Conservation (phyloP, 305 asterid species). For the Salvia sclarea region DNA sequence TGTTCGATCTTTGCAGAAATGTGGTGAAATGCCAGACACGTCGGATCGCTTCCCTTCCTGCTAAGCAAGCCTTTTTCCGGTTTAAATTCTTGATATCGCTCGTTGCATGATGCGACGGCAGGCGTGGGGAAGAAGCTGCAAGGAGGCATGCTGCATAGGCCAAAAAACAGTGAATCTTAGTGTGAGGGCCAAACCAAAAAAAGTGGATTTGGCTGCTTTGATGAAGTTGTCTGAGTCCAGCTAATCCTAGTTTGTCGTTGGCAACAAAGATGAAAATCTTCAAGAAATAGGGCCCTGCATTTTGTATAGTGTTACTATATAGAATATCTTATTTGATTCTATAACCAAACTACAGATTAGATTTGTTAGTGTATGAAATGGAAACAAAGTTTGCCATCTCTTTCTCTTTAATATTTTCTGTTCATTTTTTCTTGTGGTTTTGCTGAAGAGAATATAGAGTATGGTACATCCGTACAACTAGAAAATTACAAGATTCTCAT, state of each 20-base stretch:
- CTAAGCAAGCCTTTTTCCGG: background rate
- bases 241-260: slow-evolving; percentile 21
- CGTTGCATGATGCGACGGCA: slow-evolving; percentile 1
- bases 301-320: slow-evolving; percentile 34
- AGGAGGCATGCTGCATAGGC: slow-evolving; percentile 9
- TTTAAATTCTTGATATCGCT: slow-evolving; percentile 27
- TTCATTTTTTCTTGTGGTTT: too few species aligned
- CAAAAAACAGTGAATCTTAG: slow-evolving; percentile 1
- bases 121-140: slow-evolving; percentile 16
- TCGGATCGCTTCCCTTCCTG: background rate
- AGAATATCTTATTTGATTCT: slow-evolving; percentile 20
- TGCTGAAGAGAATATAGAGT: too few species aligned
- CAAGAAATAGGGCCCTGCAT: background rate
- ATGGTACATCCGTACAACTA: too few species aligned
- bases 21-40: background rate
- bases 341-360: slow-evolving; percentile 9
- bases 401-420: too few species aligned
- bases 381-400: background rate
- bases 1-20: slow-evolving; percentile 5
- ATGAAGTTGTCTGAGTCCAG: background rate
- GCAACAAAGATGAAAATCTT: background rate
- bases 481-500: too few species aligned
- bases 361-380: slow-evolving; percentile 22
- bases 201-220: background rate
- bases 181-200: slow-evolving; percentile 6